A percentile compares a stretch with the other conserved stretches of the same genome.
These are phyloP conservation scores for Obba rivulosa DNA, from an alignment of 768 basidiomycete genomes.

Conservation along the genomic window DNA sequence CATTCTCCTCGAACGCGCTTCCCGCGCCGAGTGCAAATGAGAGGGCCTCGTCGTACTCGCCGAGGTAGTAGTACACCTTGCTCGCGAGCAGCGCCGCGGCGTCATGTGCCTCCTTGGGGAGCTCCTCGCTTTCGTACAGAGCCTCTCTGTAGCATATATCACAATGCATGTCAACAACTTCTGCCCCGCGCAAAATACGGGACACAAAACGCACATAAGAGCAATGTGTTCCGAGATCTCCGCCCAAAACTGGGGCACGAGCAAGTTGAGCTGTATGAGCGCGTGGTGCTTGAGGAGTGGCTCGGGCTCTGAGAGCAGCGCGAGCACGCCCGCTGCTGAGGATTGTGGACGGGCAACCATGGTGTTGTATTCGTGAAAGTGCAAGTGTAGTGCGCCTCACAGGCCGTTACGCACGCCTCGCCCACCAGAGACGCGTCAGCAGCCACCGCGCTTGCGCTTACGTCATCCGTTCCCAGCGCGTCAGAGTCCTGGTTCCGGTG, in stretches of 20 bases:
- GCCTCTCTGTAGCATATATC: conserved; percentile 56
- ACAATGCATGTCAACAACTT: conserved; percentile 2
- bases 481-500: neutral
- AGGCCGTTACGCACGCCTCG: too few species aligned
- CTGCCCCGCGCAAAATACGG: neutral
- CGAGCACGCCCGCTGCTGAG: conserved; percentile 85
- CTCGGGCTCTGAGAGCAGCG: conserved; percentile 86
- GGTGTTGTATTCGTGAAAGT: conserved; percentile 13
- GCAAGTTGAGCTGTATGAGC: conserved; percentile 69
- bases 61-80: conserved; percentile 97
- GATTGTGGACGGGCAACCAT: conserved; percentile 76
- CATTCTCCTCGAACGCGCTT: conserved; percentile 74
- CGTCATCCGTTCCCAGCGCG: neutral
- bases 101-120: conserved; percentile 69
- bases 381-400: conserved; percentile 10
- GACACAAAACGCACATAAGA: conserved; percentile 60
- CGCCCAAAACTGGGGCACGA: conserved; percentile 96
- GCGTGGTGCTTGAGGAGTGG: conserved; percentile 88
- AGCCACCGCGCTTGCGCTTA: conserved; percentile 4
- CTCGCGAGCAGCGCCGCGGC: conserved; percentile 90
- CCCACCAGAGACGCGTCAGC: conserved; percentile 34
- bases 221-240: conserved; percentile 96
- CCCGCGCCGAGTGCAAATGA: conserved; percentile 93
- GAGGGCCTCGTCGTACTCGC: conserved; percentile 92
- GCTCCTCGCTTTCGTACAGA: conserved; percentile 77